Percentiles rank a stretch among this genome's conserved stretches.
Conservation (phyloP, 139 green algal genomes). For the Closterium sp. region DNA sequence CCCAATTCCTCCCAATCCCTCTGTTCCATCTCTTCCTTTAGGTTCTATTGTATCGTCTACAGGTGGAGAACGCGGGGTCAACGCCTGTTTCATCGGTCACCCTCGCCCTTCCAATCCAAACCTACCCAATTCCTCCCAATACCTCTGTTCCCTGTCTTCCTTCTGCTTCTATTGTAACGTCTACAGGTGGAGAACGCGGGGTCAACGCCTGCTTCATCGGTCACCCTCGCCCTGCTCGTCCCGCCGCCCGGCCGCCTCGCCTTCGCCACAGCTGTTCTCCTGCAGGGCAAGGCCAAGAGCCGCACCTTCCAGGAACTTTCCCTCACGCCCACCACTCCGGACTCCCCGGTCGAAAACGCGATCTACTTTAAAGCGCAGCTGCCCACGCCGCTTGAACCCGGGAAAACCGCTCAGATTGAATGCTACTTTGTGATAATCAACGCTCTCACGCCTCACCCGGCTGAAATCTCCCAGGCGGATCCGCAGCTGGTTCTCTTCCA, state of each 20-base stretch:
- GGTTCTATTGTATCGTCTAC: neutral
- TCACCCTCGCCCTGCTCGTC: neutral
- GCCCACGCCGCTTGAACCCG: neutral
- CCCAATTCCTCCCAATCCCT: no score
- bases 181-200: neutral
- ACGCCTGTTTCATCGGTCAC: neutral
- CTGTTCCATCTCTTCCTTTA: no score
- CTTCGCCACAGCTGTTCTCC: neutral
- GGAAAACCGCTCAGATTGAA: constrained; percentile 24
- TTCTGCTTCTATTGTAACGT: neutral
- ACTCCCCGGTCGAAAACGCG: constrained; percentile 1
- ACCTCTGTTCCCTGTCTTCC: no score
- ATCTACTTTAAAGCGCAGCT: constrained; percentile 8
- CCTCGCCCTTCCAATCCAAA: no score
- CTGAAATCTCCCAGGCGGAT: constrained; percentile 67
- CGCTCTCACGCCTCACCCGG: constrained; percentile 63
- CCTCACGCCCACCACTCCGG: neutral
- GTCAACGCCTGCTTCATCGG: neutral
- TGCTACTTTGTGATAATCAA: constrained; percentile 33
- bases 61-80: neutral
- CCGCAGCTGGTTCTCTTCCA: constrained; percentile 72
- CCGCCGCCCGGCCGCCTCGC: neutral
- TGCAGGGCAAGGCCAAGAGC: constrained; percentile 35
- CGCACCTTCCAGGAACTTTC: neutral
- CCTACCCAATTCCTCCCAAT: neutral